Conservation (phyloP, 2,329 filamentous ascomycete genomes). For the Trichothecium sympodiale region DNA sequence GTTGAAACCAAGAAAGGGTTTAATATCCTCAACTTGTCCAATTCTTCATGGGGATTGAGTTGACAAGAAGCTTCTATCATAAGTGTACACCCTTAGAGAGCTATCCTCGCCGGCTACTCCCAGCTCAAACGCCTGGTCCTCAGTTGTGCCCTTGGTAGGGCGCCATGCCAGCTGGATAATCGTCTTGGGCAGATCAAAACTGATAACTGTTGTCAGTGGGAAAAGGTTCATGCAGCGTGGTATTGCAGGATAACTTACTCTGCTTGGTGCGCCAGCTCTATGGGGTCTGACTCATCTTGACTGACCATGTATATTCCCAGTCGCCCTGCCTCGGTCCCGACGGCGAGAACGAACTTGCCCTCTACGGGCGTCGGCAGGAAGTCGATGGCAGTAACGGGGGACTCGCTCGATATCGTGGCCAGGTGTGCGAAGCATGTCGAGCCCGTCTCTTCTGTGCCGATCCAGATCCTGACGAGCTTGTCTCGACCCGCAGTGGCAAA, state of each 20-base stretch:
- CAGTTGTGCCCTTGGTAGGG: constrained; percentile 25
- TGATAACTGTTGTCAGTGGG: constrained; percentile 10
- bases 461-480: constrained; percentile 71
- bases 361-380: constrained; percentile 35
- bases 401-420: constrained; percentile 40
- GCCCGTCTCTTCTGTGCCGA: constrained; percentile 19
- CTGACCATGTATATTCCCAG: constrained; percentile 32
- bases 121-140: constrained; percentile 24
- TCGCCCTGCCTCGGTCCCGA: constrained; percentile 45
- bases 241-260: constrained; percentile 24
- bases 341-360: constrained; percentile 32
- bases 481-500: constrained; percentile 90
- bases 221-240: background rate
- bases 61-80: constrained; percentile 16
- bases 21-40: background rate
- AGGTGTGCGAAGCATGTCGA: constrained; percentile 37
- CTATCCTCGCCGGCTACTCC: constrained; percentile 50
- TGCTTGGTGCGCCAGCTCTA: constrained; percentile 20
- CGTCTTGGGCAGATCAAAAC: constrained; percentile 43
- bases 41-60: background rate
- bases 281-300: constrained; percentile 21
- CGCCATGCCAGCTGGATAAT: constrained; percentile 62
- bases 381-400: constrained; percentile 61
- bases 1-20: background rate
- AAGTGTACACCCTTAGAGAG: constrained; percentile 46